These are phyloP conservation scores for Rosa rugosa DNA, from an alignment of 306 rosid genomes.

Conservation along the genomic window DNA sequence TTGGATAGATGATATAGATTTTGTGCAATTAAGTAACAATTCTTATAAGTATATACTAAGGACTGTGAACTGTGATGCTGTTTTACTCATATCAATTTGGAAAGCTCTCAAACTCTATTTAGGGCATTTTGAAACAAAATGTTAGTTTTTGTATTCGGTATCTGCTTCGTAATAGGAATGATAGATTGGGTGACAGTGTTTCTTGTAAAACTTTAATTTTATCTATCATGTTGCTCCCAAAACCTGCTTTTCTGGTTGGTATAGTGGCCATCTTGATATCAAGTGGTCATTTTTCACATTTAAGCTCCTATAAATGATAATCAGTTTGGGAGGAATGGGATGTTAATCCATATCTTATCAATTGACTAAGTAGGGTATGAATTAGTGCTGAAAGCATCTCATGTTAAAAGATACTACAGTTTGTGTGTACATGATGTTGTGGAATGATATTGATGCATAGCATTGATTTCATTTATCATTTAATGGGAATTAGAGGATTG, in stretches of 20 bases:
- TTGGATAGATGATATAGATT: background rate
- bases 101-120: background rate
- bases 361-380: background rate
- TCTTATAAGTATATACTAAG: no score
- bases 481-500: background rate
- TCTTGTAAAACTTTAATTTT: background rate
- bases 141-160: background rate
- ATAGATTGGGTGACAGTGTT: background rate
- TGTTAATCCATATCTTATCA: background rate
- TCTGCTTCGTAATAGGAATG: background rate
- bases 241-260: background rate
- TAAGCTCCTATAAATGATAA: background rate
- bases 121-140: background rate
- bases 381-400: background rate
- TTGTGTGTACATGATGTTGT: background rate
- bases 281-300: background rate
- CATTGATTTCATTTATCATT: background rate
- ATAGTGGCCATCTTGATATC: background rate
- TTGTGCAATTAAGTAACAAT: background rate
- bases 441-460: background rate
- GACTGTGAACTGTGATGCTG: background rate
- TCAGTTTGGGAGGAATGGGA: background rate
- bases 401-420: background rate
- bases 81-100: background rate
- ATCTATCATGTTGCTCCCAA: background rate